Evolutionary conservation across 306 rosid species (phyloP).

Genomic region (Hylodesmum podocarpum): DNA sequence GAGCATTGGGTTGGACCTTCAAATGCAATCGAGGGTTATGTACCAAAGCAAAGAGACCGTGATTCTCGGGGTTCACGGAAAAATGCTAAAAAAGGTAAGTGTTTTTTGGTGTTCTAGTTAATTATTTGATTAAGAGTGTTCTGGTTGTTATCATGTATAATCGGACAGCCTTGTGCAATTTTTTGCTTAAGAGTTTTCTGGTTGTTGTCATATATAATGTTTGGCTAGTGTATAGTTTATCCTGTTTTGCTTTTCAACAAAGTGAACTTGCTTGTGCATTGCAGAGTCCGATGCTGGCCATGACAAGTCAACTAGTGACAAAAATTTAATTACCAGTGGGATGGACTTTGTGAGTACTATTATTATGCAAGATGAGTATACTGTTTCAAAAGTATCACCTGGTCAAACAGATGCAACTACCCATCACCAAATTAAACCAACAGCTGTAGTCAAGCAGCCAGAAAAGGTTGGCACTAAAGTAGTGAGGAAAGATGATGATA

Average conservation of each 20-base stretch:
- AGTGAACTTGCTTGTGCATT: constrained; percentile 54
- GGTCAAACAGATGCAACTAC: constrained; percentile 36
- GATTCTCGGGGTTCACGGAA: constrained; percentile 39
- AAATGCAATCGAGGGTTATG: constrained; percentile 94
- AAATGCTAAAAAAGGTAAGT: constrained; percentile 58
- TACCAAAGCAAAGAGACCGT: constrained; percentile 56
- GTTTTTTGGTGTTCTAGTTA: constrained; percentile 9
- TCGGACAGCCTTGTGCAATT: constrained; percentile 16
- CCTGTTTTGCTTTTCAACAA: constrained; percentile 21
- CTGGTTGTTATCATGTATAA: neutral
- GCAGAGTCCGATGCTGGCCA: constrained; percentile 62
- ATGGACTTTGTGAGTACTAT: constrained; percentile 67
- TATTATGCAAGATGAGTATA: constrained; percentile 71
- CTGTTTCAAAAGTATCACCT: constrained; percentile 65
- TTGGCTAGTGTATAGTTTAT: constrained; percentile 19
- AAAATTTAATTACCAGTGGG: constrained; percentile 42
- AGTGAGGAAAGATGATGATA: constrained; percentile 22
- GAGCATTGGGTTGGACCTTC: constrained; percentile 86
- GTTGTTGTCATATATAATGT: constrained; percentile 13
- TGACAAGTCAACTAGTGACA: constrained; percentile 32
- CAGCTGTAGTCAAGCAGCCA: constrained; percentile 32
- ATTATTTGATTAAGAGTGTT: neutral
- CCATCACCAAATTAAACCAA: constrained; percentile 31
- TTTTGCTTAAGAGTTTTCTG: neutral
- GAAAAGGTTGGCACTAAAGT: constrained; percentile 25